Evolutionary conservation across 805 yeast species (phyloP), one percentile per base, ranked within the genome.

Genomic region (Metschnikowia arizonensis): DNA sequence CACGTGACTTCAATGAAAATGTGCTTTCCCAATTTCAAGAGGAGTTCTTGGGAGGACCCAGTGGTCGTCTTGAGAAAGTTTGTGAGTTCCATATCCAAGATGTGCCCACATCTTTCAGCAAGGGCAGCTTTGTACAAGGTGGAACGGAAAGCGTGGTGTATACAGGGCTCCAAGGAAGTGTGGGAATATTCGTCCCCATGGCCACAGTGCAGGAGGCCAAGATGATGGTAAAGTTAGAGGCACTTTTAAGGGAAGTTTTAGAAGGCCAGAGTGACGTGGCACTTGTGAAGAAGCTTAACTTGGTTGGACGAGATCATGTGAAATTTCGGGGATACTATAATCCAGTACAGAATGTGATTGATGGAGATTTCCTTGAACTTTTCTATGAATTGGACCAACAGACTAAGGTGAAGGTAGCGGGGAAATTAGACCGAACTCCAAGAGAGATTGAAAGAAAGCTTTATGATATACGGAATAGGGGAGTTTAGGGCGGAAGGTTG

Each of bases 311-410:
- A 46, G 85, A 84, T 50, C 86, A 82, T 46, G 48, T 78, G 50
- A 76, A 76, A 46, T 90, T 74, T 60, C 67, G 97, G 45, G 76
- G 97, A 42, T 85, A 83, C 57, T 88, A 88, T 60, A 81, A 79
- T n/a, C 97, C 97, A 0, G 77, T 75, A 2, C 83, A 81, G 50
- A 76, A 79, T 40, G 81, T 85, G 2, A 74, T 93, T 33, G 97
- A 93, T 64, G 99, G 99, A 8, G 98, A 93, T 59, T 68, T 87
- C 12, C 69, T 91, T 39, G 97, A 88, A 55, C 60, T 64, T 33
- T 86, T 69, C 56, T 63, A 58, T 39, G 56, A 61, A 8, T 59
- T 78, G 17, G 56, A 58, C 11, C 59, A 62, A 1, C 54, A 65
- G 1, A 57, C 61, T 3, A 70, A 75, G 46, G 53, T 67, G 17